Percentiles rank a stretch among this genome's conserved stretches.
Conservation (phyloP, 495 filamentous ascomycete species). For the Penicillium antarcticum region DNA sequence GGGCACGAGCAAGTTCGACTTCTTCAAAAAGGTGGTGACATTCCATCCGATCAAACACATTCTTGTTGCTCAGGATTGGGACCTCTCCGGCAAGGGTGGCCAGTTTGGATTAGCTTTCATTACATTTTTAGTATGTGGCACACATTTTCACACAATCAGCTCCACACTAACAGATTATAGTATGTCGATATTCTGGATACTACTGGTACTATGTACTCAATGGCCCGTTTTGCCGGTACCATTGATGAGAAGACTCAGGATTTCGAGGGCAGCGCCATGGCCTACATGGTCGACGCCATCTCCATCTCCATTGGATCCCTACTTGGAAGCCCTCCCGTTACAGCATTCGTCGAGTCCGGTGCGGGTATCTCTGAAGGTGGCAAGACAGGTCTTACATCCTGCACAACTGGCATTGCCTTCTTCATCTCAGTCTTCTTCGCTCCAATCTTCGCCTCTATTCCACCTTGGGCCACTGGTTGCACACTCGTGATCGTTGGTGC, state of each 20-base stretch:
- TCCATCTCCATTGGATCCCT: slow-evolving; percentile 75
- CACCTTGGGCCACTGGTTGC: slow-evolving; percentile 79
- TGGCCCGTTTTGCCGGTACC: slow-evolving; percentile 73
- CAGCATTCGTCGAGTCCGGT: slow-evolving; percentile 79
- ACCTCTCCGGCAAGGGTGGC: slow-evolving; percentile 56
- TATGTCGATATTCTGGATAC: slow-evolving; percentile 82
- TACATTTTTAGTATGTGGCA: slow-evolving; percentile 54
- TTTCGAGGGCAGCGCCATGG: slow-evolving; percentile 74
- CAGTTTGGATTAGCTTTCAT: slow-evolving; percentile 77
- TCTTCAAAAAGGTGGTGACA: slow-evolving; percentile 78
- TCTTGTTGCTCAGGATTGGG: slow-evolving; percentile 65
- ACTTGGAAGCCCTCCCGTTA: slow-evolving; percentile 71
- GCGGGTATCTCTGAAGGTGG: slow-evolving; percentile 83
- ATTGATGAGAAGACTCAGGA: slow-evolving; percentile 72
- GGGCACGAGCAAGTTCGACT: slow-evolving; percentile 67
- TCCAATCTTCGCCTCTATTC: slow-evolving; percentile 81
- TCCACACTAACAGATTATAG: slow-evolving; percentile 28
- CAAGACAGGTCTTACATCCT: slow-evolving; percentile 77
- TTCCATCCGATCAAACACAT: slow-evolving; percentile 71
- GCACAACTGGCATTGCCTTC: slow-evolving; percentile 72
- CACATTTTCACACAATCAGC: not conserved
- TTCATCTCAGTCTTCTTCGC: slow-evolving; percentile 86
- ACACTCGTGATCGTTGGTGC: slow-evolving; percentile 77
- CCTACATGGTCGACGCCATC: slow-evolving; percentile 75
- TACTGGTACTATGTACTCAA: slow-evolving; percentile 76